Evolutionary conservation across 805 yeast genomes (phyloP).

Genomic region (Teunomyces kruisii): DNA sequence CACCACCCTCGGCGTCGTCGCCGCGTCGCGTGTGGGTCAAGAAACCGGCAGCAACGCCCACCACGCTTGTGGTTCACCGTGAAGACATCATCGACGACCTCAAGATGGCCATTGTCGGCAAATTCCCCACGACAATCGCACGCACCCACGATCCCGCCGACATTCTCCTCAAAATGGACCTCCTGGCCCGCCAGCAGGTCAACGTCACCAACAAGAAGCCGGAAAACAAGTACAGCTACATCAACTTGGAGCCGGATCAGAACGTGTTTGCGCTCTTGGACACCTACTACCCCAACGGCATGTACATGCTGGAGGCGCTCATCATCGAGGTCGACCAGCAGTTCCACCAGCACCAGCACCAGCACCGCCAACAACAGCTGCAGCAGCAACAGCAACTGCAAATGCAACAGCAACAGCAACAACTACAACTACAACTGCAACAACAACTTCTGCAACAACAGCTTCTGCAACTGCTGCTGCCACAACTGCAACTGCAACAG

Average conservation of each 20-base stretch:
- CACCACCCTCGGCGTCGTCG: not conserved
- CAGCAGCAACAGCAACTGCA: constrained; percentile 7
- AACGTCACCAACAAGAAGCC: not conserved
- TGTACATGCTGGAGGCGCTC: constrained; percentile 65
- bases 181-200: constrained; percentile 5
- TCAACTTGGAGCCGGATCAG: constrained; percentile 57
- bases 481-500: too few relatives aligned
- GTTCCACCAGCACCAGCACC: constrained; percentile 7
- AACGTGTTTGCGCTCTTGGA: constrained; percentile 59
- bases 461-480: too few relatives aligned
- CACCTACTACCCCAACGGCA: constrained; percentile 62
- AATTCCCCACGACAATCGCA: constrained; percentile 68
- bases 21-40: constrained; percentile 54
- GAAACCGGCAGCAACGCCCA: constrained; percentile 55
- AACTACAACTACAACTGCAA: constrained; percentile 9
- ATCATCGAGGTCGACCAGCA: constrained; percentile 41
- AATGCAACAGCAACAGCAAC: constrained; percentile 7
- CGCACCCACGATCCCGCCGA: constrained; percentile 69
- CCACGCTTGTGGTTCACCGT: constrained; percentile 62
- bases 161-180: constrained; percentile 40
- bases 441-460: not conserved
- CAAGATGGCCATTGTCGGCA: constrained; percentile 60
- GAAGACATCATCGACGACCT: constrained; percentile 79
- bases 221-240: constrained; percentile 1
- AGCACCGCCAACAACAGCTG: constrained; percentile 3